A percentile compares a stretch with the other conserved stretches of the same genome.
Evolutionary conservation across 768 basidiomycete species (phyloP).

Genomic region (Lanmaoa rubissima): DNA sequence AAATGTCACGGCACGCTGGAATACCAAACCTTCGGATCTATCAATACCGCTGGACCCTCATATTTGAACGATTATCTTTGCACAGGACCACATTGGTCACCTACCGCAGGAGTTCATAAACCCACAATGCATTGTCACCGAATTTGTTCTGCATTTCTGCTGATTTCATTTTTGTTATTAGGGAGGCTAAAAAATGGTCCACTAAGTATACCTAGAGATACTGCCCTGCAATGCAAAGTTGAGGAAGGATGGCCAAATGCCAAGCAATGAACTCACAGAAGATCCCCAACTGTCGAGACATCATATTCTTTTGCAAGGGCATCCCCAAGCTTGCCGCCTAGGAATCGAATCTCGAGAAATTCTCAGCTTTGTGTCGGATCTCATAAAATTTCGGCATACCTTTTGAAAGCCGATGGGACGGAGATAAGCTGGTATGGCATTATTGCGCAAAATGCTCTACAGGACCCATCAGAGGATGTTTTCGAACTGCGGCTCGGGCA

Average conservation of each 20-base stretch:
- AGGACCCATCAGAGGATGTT: slow-evolving; percentile 1
- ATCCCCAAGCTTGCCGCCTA: slow-evolving; percentile 93
- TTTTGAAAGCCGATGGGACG: slow-evolving; percentile 86
- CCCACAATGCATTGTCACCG: slow-evolving; percentile 84
- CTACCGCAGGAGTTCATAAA: slow-evolving; percentile 87
- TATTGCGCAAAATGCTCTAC: slow-evolving; percentile 81
- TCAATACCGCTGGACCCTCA: slow-evolving; percentile 70
- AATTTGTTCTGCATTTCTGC: slow-evolving; percentile 81
- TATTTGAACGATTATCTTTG: neutral
- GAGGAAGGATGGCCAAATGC: neutral
- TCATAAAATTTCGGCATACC: slow-evolving; percentile 35
- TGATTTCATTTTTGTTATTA: slow-evolving; percentile 26
- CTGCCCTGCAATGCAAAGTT: slow-evolving; percentile 38
- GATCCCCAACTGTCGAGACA: slow-evolving; percentile 85
- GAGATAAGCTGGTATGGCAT: slow-evolving; percentile 82
- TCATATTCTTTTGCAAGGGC: slow-evolving; percentile 86
- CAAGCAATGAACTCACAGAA: slow-evolving; percentile 58
- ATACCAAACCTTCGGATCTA: slow-evolving; percentile 69
- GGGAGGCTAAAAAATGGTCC: neutral
- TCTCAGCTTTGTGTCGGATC: neutral
- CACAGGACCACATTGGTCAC: slow-evolving; percentile 14
- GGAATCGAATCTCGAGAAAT: slow-evolving; percentile 72
- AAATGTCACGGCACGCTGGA: neutral
- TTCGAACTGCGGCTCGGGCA: neutral
- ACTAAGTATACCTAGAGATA: slow-evolving; percentile 51